These are phyloP conservation scores for Agaricales sp. DNA, from an alignment of 1,284 basidiomycete genomes.

Conservation along the genomic window DNA sequence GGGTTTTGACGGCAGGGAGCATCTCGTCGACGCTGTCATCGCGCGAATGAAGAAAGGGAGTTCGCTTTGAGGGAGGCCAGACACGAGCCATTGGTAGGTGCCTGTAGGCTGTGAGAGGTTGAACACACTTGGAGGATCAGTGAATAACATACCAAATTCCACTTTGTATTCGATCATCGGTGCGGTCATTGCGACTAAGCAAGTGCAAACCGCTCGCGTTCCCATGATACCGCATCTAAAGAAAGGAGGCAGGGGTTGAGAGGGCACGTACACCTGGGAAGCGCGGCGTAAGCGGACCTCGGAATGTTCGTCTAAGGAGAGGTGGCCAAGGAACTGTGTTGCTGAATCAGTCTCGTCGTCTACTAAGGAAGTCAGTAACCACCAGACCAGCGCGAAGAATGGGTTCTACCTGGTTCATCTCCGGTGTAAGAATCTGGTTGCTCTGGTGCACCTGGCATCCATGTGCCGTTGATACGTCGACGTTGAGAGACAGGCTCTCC, in stretches of 20 bases:
- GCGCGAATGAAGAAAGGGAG: constrained; percentile 23
- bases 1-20: constrained; percentile 47
- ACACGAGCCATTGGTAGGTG: constrained; percentile 66
- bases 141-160: constrained; percentile 53
- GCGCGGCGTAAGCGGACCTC: no score
- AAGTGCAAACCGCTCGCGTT: constrained; percentile 70
- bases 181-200: constrained; percentile 52
- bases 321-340: constrained; percentile 50
- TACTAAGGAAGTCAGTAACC: background rate
- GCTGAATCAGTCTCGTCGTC: constrained; percentile 28
- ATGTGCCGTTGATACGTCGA: constrained; percentile 26
- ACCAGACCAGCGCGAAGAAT: constrained; percentile 4
- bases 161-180: constrained; percentile 58
- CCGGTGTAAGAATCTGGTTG: constrained; percentile 43
- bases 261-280: background rate
- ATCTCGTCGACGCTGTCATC: constrained; percentile 35
- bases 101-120: constrained; percentile 36
- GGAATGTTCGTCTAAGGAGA: constrained; percentile 76
- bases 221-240: constrained; percentile 66
- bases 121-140: constrained; percentile 5
- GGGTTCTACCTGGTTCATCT: constrained; percentile 25
- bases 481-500: constrained; percentile 28
- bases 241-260: constrained; percentile 1
- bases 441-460: constrained; percentile 13
- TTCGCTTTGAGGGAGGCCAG: constrained; percentile 50